phyloP scores from a whole-genome alignment of 805 yeast species.

The Kluyveromyces nonfermentans region DNA sequence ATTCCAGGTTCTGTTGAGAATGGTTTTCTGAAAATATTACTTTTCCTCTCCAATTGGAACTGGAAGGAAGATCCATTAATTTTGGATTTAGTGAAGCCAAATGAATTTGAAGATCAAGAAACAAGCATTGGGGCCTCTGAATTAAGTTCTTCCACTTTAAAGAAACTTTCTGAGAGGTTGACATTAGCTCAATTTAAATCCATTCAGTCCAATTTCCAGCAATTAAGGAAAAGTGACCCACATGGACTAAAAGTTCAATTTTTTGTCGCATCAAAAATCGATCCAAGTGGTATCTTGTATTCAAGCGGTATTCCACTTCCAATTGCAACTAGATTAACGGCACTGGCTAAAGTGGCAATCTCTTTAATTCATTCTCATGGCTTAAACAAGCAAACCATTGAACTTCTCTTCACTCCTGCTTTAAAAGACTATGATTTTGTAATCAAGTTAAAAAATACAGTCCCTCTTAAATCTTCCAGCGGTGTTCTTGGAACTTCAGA shows the following conservation, averaged over 20 bases:
- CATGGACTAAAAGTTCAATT: slow-evolving; percentile 68
- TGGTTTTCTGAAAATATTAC: slow-evolving; percentile 70
- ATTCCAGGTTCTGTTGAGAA: slow-evolving; percentile 70
- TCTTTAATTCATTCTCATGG: slow-evolving; percentile 43
- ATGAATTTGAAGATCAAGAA: slow-evolving; percentile 28
- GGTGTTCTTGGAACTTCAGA: slow-evolving; percentile 48
- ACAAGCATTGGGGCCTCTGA: slow-evolving; percentile 23
- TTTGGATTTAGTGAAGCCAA: slow-evolving; percentile 59
- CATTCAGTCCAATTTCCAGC: slow-evolving; percentile 55
- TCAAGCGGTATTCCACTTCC: slow-evolving; percentile 57
- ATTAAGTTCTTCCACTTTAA: slow-evolving; percentile 28
- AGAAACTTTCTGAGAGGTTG: slow-evolving; percentile 50
- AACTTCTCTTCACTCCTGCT: slow-evolving; percentile 68
- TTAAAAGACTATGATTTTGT: slow-evolving; percentile 77
- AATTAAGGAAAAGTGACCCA: slow-evolving; percentile 71
- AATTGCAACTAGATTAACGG: slow-evolving; percentile 80
- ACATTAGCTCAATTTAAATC: slow-evolving; percentile 52
- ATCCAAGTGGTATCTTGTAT: slow-evolving; percentile 83
- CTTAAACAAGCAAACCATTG: slow-evolving; percentile 34
- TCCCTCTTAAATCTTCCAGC: slow-evolving; percentile 36
- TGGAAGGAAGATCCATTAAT: slow-evolving; percentile 87
- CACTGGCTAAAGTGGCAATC: slow-evolving; percentile 69
- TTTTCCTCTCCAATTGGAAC: slow-evolving; percentile 76
- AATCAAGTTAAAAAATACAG: slow-evolving; percentile 44
- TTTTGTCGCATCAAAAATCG: slow-evolving; percentile 75